Base-by-base conservation (phyloP, 306 rosid genomes). In the Citrullus mucosospermus region DNA sequence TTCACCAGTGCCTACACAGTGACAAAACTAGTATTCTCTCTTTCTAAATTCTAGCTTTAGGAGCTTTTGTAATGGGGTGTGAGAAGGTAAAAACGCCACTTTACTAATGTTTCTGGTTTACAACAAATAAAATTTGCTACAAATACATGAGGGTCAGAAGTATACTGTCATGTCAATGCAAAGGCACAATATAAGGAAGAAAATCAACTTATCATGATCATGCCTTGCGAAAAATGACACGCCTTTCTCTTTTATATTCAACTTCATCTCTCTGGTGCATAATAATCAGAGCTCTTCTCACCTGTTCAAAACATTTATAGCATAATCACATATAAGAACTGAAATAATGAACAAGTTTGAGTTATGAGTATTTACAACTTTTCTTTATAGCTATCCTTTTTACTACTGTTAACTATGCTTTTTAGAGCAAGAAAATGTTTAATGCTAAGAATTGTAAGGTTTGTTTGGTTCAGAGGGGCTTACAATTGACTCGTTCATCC, bases 231-330 rank as follows among this genome's bases (percentile, higher is more conserved):
- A 56, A 82, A 84, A 95, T 82, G 75, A 91, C 83, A 41, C 97
- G 95, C 76, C 93, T 89, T 76, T 92, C 99, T 81, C 99, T 86
- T 86, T 92, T 95, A 87, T 95, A 95, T 78, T 95, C 97, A n/a
- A 95, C 93, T 90, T 95, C 99, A 9, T 95, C 99, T 83, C 97
- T 90, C 86, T 92, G 99, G 86, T 95, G 99, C 99, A 95, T 95
- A 70, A 91, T 89, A 79, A 95, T 78, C 56, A 95, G 97, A 75
- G 99, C 99, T 85, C 97, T 91, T 85, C 99, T 91, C 76, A 95
- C 97, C 99, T 95, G 97, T 82, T 60, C 82, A 69, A 73, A 48
- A 66, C 69, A 77, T 18, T 60, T 2, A 25, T 18, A 58, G 62
- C 81, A 46, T 73, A 22, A 53, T 20, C 28, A 46, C 6, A 66